These are phyloP conservation scores for Gypsophila paniculata DNA, from an alignment of 179 eudicot species.

Conservation along the genomic window DNA sequence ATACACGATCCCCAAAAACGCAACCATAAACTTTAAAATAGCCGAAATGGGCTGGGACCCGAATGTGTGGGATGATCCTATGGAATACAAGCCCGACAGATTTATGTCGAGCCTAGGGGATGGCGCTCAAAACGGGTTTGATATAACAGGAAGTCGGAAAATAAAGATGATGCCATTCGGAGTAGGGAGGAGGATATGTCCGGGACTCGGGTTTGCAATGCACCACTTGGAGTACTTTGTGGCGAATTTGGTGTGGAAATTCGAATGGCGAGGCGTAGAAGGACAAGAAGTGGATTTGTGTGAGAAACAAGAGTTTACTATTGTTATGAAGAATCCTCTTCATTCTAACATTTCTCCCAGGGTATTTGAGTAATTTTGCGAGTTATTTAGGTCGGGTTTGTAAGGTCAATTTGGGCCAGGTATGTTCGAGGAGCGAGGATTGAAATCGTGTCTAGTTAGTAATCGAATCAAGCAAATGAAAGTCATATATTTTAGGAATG, in stretches of 20 bases:
- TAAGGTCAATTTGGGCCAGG: no score
- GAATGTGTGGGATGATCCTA: conserved; percentile 15
- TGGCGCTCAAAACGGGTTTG: not conserved
- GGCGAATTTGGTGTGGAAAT: conserved; percentile 19
- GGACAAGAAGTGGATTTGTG: conserved; percentile 16
- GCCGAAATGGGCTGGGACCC: conserved; percentile 22
- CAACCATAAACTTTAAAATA: conserved; percentile 13
- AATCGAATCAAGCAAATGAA: no score
- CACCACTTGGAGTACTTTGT: conserved; percentile 23
- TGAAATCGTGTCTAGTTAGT: no score
- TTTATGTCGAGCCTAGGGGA: not conserved
- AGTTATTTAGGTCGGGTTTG: no score
- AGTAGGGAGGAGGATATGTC: conserved; percentile 23
- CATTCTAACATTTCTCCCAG: conserved; percentile 17
- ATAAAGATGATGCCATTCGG: conserved; percentile 18
- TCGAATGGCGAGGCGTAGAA: conserved; percentile 15
- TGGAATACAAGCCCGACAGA: conserved; percentile 21
- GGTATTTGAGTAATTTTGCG: not conserved
- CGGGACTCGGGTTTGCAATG: conserved; percentile 13
- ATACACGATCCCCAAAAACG: conserved; percentile 9
- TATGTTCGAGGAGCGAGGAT: no score
- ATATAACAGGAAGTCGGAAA: conserved; percentile 19
- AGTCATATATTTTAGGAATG: no score
- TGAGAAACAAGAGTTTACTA: conserved; percentile 20
- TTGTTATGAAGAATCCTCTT: conserved; percentile 24